Evolutionary conservation across 768 basidiomycete genomes (phyloP), one percentile per base, ranked within the genome.

Genomic region (Lactarius tabidus): DNA sequence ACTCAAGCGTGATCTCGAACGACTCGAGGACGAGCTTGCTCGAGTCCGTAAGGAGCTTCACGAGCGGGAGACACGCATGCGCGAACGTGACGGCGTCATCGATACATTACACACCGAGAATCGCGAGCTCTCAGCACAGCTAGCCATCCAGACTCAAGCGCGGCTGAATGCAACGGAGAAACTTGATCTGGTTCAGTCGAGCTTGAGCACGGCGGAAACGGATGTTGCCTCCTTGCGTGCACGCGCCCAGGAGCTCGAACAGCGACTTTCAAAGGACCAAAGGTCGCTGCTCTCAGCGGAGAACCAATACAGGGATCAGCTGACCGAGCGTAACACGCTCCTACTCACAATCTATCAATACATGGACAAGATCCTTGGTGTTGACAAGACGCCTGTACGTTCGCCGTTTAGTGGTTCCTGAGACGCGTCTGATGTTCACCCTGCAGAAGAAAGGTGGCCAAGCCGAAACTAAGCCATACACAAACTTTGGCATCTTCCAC

Each of bases 261-360:
- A 82, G 65, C 79, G 92, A 63, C 75, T 95, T 67, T 84, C 85
- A 45, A 93, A 92, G 75, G 93, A 95, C 67, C 91, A 94, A 74
- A 80, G 90, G 41, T 80, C 85, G 48, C 73, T 94, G 64, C 74
- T 92, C 67, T 74, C 77, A 28, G 85, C 87, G 2, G 94, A 96
- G 75, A 84, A 78, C 60, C 88, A 93, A 75, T 94, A 91, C 72
- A 82, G 95, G 31, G 92, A 96, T 76, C 95, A 98, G 77, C 75
- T 96, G 38, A 94, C 93, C 20, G 96, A 98, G 79, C 81, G 94
- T 62, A 97, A 95, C 74, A 95, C 93, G 29, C 80, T 98, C 35
- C 78, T 98, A 60, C 79, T 97, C 70, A 93, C 93, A 9, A 91
- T 97, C 31, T 97, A 93, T 75, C 94, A 97, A 76, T 95, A 95